A percentile compares a stretch with the other conserved stretches of the same genome.
Conservation (phyloP, 129 eudicot species). For the Artemisia annua region DNA sequence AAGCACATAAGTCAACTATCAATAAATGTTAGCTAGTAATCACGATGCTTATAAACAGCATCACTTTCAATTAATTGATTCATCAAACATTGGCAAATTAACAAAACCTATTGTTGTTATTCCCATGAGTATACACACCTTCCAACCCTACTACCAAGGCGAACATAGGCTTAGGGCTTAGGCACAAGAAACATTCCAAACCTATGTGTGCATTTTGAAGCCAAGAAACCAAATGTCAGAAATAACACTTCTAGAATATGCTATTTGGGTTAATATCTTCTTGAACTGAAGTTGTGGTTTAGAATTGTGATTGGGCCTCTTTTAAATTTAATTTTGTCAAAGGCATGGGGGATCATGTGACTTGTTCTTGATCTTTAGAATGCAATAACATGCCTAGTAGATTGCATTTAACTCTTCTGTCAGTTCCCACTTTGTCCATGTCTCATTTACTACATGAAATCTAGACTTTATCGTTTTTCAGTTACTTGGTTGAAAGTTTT, state of each 20-base stretch:
- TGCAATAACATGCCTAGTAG: slow-evolving; percentile 29
- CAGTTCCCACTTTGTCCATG: too few relatives aligned
- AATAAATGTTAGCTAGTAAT: too few relatives aligned
- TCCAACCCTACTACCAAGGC: too few relatives aligned
- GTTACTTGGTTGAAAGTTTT: not conserved
- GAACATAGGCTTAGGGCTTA: not conserved
- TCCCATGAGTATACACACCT: too few relatives aligned
- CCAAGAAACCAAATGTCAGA: slow-evolving; percentile 8
- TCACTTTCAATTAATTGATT: too few relatives aligned
- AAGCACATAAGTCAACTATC: too few relatives aligned
- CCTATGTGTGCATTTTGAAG: slow-evolving; percentile 16
- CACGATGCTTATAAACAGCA: too few relatives aligned
- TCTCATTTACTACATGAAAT: too few relatives aligned
- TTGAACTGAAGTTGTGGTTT: slow-evolving; percentile 19
- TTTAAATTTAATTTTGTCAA: slow-evolving; percentile 19
- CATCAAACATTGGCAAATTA: too few relatives aligned
- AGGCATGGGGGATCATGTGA: slow-evolving; percentile 36
- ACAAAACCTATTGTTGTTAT: too few relatives aligned
- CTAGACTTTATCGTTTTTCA: not conserved
- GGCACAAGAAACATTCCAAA: not conserved
- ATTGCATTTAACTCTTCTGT: slow-evolving; percentile 27
- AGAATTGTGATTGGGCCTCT: slow-evolving; percentile 29
- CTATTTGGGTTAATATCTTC: not conserved
- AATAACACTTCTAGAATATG: not conserved
- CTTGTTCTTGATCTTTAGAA: slow-evolving; percentile 23